Conservation (phyloP, 2,329 filamentous ascomycete genomes). For the Aspergillus proliferans region DNA sequence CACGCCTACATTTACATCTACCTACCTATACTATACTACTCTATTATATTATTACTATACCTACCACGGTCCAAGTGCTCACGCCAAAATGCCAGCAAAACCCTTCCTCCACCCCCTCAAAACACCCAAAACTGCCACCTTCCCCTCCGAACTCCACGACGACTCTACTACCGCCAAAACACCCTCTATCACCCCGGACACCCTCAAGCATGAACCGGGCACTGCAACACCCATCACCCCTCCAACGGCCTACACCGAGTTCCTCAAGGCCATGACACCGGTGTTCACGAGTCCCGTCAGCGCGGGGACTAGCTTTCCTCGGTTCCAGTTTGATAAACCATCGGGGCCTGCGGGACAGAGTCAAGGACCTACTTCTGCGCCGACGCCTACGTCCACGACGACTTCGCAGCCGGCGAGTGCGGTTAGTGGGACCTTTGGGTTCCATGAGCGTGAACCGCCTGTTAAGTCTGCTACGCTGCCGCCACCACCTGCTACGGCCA, state of each 20-base stretch:
- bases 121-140: constrained; percentile 39
- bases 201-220: constrained; percentile 64
- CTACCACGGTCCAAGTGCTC: neutral
- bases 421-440: constrained; percentile 41
- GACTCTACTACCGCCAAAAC: constrained; percentile 36
- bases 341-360: too few relatives aligned
- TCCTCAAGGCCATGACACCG: constrained; percentile 73
- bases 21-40: neutral
- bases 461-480: constrained; percentile 53
- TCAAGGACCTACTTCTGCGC: constrained; percentile 2
- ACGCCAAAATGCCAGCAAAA: constrained; percentile 26
- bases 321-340: constrained; percentile 25
- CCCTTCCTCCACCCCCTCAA: constrained; percentile 37
- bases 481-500: constrained; percentile 56
- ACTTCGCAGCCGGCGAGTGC: constrained; percentile 36
- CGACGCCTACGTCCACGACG: constrained; percentile 18
- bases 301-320: constrained; percentile 49
- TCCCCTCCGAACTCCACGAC: constrained; percentile 53
- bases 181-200: constrained; percentile 47
- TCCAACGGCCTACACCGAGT: constrained; percentile 83
- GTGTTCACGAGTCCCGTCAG: constrained; percentile 63
- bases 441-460: constrained; percentile 40
- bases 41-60: neutral
- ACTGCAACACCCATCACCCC: constrained; percentile 81
- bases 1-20: too few relatives aligned